Base-by-base conservation (phyloP, 1,139 yeast genomes). In the Saccharomyces hybrid region DNA sequence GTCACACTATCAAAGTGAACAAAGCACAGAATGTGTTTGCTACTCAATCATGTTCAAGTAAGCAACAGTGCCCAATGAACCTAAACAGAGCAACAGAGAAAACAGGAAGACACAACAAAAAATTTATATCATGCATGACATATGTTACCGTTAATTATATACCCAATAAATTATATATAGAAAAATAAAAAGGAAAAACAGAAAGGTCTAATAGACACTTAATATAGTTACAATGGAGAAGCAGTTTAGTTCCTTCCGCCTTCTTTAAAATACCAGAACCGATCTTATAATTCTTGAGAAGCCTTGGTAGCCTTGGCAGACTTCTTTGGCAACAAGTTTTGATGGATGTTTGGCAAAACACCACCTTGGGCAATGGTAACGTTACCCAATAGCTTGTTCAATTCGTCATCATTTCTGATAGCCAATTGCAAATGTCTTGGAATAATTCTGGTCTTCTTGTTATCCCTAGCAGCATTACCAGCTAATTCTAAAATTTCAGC, bases 391-490 rank as follows among this genome's bases (percentile, higher is more conserved):
- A 88, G 81, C 76, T 86, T 88, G 84, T 90, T 91, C 75, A 90
- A 82, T 78, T 90, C 97, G 78, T 91, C 97, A 79, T 89, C 97
- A 77, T 93, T 93, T 84, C 98, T 87, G 80, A 93, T 91, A 72
- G 98, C 98, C 71, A 91, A 84, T 77, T 91, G 97, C 75, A 91
- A 83, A 76, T 93, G 98, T 83, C 98, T 90, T 76, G 98, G 98
- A 65, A 93, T 90, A 70, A 91, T 91, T 86, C 98, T 91, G 67
- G 96, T 87, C 81, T 91, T 91, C 80, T 90, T 90, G 84, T 91
- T 88, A 73, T 91, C 98, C 78, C 97, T 89, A 56, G 98, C 97
- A 60, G 98, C 98, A 77, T 91, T 93, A 81, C 98, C 98, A 60
- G 98, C 98, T 79, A 91, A 84, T 79, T 91, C 98, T 68, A 91